These are phyloP conservation scores for Piper betle DNA, from an alignment of 164 flowering plant genomes.

Conservation along the genomic window DNA sequence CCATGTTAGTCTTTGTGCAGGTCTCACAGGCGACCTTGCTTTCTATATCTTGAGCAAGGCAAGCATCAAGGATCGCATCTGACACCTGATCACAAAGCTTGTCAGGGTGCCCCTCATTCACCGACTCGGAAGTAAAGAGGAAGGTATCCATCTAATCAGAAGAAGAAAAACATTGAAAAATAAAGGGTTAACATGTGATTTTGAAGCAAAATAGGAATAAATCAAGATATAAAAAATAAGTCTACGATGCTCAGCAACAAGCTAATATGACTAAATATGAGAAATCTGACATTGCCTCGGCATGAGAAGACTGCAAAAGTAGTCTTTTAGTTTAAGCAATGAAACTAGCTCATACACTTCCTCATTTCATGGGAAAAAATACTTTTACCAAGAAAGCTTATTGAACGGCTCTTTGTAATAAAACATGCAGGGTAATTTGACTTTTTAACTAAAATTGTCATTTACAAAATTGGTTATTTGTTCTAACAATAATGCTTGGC, in stretches of 20 bases:
- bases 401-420: too few relatives aligned
- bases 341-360: too few relatives aligned
- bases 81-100: constrained; percentile 62
- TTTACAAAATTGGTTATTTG: too few relatives aligned
- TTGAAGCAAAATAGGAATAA: not conserved
- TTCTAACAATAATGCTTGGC: too few relatives aligned
- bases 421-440: too few relatives aligned
- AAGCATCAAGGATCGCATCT: constrained; percentile 61
- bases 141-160: constrained; percentile 37
- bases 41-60: constrained; percentile 52
- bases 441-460: too few relatives aligned
- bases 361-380: too few relatives aligned
- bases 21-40: constrained; percentile 87
- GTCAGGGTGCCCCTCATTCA: constrained; percentile 66
- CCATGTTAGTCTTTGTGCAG: constrained; percentile 82
- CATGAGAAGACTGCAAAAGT: too few relatives aligned
- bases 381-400: too few relatives aligned
- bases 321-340: too few relatives aligned
- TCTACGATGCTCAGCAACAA: not conserved
- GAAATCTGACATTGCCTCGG: too few relatives aligned
- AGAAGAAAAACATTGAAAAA: not conserved
- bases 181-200: not conserved
- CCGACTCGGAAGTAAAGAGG: constrained; percentile 59
- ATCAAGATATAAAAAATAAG: not conserved
- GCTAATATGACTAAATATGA: too few relatives aligned